Evolutionary conservation across 768 basidiomycete species (phyloP).

Genomic region (Leucocoprinus sp.): DNA sequence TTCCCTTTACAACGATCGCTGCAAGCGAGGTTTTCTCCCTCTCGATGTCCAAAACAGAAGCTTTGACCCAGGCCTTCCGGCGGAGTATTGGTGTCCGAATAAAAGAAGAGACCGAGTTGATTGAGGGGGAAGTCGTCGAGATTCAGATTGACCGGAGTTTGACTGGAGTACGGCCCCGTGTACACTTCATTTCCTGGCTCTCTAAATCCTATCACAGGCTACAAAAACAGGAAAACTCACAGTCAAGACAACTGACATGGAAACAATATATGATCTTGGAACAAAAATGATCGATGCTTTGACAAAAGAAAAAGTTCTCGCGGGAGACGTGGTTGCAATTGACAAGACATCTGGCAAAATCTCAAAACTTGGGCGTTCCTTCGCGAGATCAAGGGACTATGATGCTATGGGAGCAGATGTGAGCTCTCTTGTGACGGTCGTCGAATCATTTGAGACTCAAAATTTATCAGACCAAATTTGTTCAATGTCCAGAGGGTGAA

Average conservation of each 20-base stretch:
- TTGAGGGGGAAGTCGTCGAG: constrained; percentile 97
- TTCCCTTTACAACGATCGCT: constrained; percentile 97
- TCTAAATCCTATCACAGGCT: constrained; percentile 42
- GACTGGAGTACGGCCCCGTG: constrained; percentile 62
- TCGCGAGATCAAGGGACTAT: constrained; percentile 95
- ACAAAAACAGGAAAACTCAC: constrained; percentile 97
- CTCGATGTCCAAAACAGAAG: constrained; percentile 98
- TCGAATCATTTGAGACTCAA: constrained; percentile 4
- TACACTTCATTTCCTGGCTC: constrained; percentile 4
- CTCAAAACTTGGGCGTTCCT: constrained; percentile 91
- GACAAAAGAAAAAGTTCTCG: constrained; percentile 93
- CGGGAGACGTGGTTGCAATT: constrained; percentile 92
- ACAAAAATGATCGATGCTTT: constrained; percentile 99
- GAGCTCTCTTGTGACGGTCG: constrained; percentile 23
- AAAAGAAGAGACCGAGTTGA: constrained; percentile 95
- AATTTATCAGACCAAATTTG: constrained; percentile 79
- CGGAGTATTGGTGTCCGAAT: constrained; percentile 96
- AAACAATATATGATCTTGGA: constrained; percentile 97
- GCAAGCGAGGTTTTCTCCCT: constrained; percentile 97
- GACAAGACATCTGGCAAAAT: constrained; percentile 98
- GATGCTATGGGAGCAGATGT: constrained; percentile 99
- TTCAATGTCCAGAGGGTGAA: constrained; percentile 97
- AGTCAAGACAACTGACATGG: constrained; percentile 99
- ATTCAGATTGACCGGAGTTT: constrained; percentile 96
- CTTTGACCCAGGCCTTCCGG: constrained; percentile 92